A percentile compares a stretch with the other conserved stretches of the same genome.
phyloP scores from a whole-genome alignment of 176 grass and related monocot species.

The Oryza glumipatula region DNA sequence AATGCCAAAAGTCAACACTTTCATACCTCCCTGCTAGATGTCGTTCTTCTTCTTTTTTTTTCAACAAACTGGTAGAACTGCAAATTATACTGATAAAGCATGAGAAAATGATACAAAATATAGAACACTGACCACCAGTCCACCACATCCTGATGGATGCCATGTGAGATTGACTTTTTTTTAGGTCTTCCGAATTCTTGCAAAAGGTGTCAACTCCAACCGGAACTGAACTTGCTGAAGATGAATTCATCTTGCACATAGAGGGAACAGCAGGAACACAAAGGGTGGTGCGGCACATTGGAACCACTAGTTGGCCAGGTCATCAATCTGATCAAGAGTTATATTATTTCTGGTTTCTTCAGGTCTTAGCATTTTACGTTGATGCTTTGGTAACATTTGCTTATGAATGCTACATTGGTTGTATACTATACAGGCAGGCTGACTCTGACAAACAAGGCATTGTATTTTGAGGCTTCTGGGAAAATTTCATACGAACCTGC shows the following conservation, averaged over 20 bases:
- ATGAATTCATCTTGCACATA: constrained; percentile 83
- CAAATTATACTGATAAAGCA: no score
- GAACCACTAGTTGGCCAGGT: constrained; percentile 83
- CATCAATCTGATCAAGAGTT: constrained; percentile 24
- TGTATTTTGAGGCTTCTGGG: constrained; percentile 85
- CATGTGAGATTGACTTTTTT: background rate
- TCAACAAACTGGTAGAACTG: no score
- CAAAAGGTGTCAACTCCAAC: constrained; percentile 65
- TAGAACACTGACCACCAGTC: no score
- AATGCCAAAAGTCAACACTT: no score
- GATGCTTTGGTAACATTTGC: background rate
- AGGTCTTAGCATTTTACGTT: background rate
- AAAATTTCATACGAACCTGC: constrained; percentile 73
- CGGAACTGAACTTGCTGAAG: constrained; percentile 65
- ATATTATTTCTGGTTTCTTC: constrained; percentile 21
- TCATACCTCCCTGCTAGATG: no score
- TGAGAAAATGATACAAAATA: no score
- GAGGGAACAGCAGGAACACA: constrained; percentile 76
- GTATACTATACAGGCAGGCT: constrained; percentile 60
- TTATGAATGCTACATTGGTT: constrained; percentile 1
- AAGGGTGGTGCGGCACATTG: constrained; percentile 80
- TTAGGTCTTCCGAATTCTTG: constrained; percentile 68
- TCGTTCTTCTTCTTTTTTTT: no score
- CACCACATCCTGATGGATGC: background rate
- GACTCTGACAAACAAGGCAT: constrained; percentile 80